Evolutionary conservation across 108 stramenopile species (phyloP), one percentile per base, ranked within the genome.

Genomic region (Cyclostephanos tholiformis): DNA sequence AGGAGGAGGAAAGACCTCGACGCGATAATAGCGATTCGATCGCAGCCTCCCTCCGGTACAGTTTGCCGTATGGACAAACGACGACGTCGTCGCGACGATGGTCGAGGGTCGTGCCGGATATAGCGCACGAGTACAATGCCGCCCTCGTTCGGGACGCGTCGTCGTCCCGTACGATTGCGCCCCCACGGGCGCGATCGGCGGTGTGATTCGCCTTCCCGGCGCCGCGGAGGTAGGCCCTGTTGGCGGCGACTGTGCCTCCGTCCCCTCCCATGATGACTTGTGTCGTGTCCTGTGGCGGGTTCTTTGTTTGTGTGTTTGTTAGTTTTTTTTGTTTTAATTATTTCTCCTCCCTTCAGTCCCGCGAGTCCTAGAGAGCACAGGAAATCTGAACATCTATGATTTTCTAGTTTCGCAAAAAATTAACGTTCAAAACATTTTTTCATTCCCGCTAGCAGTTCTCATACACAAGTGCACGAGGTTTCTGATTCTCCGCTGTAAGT

Each of bases 201-300:
- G 90, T 89, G 48, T 86, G 82, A 38, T 85, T 80, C 16, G 91
- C 91, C 7, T 86, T 89, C 17, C 91, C 91, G 11, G 92, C 90
- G 17, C 91, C 91, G 30, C 94, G 89, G 84, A 93, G 86, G 76
- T 90, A 95, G 51, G 72, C 66, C 23, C 94, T 80, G 74, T 87
- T 93, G 25, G 85, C 82, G 60, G 87, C 87, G 74, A 95, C 87
- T 1, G 91, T 91, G 20, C 91, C 94, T 64, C 94, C 94, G 75
- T 95, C 94, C 76, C 91, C 94, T 81, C 94, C 94, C 94, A 95
- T 96, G 67, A n/a, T n/a, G n/a, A n/a, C n/a, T n/a, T n/a, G n/a
- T n/a, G n/a, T n/a, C n/a, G n/a, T n/a, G n/a, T n/a, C n/a, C n/a
- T n/a, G n/a, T n/a, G n/a, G n/a, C n/a, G n/a, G n/a, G n/a, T n/a